Percentiles rank a stretch among this genome's conserved stretches.
Evolutionary conservation across 306 rosid genomes (phyloP).

Genomic region (Potentilla sterilis): DNA sequence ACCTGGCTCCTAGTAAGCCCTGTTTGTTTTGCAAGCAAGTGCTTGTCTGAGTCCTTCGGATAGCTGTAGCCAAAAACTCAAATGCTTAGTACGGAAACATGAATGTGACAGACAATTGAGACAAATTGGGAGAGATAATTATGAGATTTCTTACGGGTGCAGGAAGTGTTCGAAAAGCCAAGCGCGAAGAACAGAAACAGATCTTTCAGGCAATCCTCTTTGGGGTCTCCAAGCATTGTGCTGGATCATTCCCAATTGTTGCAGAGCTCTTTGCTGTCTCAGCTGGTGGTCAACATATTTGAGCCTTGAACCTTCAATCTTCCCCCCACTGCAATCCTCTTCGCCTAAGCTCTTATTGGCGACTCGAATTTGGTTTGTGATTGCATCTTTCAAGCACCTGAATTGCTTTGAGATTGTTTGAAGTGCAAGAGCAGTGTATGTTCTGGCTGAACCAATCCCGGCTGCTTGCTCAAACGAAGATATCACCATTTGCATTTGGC

Average conservation of each 20-base stretch:
- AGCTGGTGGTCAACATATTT: constrained; percentile 89
- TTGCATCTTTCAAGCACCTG: constrained; percentile 84
- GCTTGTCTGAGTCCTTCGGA: constrained; percentile 97
- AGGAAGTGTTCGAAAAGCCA: constrained; percentile 99
- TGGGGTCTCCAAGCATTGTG: constrained; percentile 99
- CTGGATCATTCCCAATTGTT: constrained; percentile 96
- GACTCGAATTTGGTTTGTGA: constrained; percentile 61
- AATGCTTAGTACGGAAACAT: constrained; percentile 10
- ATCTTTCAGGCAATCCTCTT: constrained; percentile 91
- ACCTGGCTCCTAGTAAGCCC: constrained; percentile 99
- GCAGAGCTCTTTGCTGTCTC: constrained; percentile 90
- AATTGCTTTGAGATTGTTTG: constrained; percentile 92
- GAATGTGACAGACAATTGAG: constrained; percentile 1
- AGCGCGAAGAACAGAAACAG: constrained; percentile 95
- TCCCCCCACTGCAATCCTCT: constrained; percentile 67
- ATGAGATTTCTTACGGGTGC: constrained; percentile 70
- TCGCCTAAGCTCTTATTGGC: constrained; percentile 86
- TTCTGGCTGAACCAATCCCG: constrained; percentile 75
- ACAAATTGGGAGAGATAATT: neutral
- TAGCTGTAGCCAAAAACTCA: constrained; percentile 48
- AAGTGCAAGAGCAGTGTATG: constrained; percentile 88
- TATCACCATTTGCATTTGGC: constrained; percentile 85
- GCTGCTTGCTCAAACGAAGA: constrained; percentile 79
- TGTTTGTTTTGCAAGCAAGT: constrained; percentile 91
- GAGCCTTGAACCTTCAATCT: constrained; percentile 79